Percentiles rank a stretch among this genome's conserved stretches.
These are phyloP conservation scores for Elasticomyces elasticus DNA, from an alignment of 495 filamentous ascomycete genomes.

Conservation along the genomic window DNA sequence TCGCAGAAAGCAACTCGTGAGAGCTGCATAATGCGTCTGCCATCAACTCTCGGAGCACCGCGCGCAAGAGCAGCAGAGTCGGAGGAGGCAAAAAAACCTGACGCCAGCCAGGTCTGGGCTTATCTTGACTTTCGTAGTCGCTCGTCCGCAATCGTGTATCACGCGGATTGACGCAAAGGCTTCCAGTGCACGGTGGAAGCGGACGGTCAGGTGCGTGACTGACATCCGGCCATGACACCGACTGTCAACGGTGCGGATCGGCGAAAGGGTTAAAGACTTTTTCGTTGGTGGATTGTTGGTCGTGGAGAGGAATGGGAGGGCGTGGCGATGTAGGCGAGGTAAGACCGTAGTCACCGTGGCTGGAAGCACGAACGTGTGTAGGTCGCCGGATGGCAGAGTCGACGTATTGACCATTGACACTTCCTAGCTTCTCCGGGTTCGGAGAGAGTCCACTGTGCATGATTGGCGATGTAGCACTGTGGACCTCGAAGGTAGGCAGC, in stretches of 20 bases:
- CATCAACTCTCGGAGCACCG: background rate
- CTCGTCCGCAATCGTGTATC: background rate
- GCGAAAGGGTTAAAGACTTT: slow-evolving; percentile 28
- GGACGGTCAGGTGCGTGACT: slow-evolving; percentile 32
- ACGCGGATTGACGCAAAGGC: slow-evolving; percentile 1
- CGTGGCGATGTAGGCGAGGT: slow-evolving; percentile 21
- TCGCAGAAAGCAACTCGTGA: slow-evolving; percentile 14
- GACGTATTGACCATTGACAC: slow-evolving; percentile 27
- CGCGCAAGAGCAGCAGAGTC: slow-evolving; percentile 10
- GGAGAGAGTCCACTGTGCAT: slow-evolving; percentile 15
- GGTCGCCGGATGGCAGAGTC: slow-evolving; percentile 26
- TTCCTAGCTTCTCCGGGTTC: slow-evolving; percentile 25
- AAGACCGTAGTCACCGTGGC: slow-evolving; percentile 27
- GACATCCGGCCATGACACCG: slow-evolving; percentile 16
- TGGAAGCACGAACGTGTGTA: slow-evolving; percentile 28
- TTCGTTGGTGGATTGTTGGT: slow-evolving; percentile 17
- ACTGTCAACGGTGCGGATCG: slow-evolving; percentile 24
- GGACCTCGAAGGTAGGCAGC: slow-evolving; percentile 24
- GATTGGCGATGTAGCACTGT: slow-evolving; percentile 16
- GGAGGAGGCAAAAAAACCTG: slow-evolving; percentile 14
- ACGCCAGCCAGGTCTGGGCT: slow-evolving; percentile 25
- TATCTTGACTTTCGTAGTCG: slow-evolving; percentile 22
- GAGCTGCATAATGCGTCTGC: slow-evolving; percentile 18
- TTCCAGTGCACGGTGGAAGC: slow-evolving; percentile 22
- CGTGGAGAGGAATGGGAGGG: background rate